Evolutionary conservation across 164 flowering plant genomes (phyloP).

Genomic region (Akebia trifoliata): DNA sequence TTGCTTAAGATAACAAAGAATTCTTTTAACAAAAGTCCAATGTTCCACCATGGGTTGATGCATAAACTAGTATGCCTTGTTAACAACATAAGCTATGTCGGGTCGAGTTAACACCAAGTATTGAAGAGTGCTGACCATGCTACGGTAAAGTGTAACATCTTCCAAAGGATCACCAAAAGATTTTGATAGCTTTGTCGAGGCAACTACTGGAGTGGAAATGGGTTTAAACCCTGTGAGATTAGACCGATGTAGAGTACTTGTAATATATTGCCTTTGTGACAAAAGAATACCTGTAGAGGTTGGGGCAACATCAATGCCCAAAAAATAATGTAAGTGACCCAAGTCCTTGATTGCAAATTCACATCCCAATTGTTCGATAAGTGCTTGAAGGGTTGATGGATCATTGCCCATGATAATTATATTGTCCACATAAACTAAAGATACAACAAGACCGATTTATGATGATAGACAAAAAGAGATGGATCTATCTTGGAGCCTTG

Average conservation of each 20-base stretch:
- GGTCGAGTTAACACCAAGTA: neutral
- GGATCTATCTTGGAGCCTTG: neutral
- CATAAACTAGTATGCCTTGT: neutral
- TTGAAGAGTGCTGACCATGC: neutral
- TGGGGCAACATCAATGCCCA: too few relatives aligned
- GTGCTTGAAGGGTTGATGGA: neutral
- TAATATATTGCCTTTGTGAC: neutral
- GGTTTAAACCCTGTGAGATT: neutral
- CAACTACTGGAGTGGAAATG: neutral
- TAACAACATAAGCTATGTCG: too few relatives aligned
- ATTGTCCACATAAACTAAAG: too few relatives aligned
- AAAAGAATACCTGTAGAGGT: neutral
- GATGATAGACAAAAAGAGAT: neutral
- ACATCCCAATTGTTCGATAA: neutral
- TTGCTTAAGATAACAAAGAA: too few relatives aligned
- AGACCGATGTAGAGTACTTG: neutral
- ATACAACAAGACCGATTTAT: neutral
- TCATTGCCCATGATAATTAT: neutral
- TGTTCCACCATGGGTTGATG: neutral
- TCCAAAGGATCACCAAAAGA: neutral
- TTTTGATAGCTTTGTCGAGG: neutral
- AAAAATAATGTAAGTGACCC: too few relatives aligned
- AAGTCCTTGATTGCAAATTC: too few relatives aligned
- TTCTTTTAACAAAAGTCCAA: neutral
- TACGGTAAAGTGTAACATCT: neutral